phyloP scores from a whole-genome alignment of 1,139 yeast species.

The Candida gigantensis region DNA sequence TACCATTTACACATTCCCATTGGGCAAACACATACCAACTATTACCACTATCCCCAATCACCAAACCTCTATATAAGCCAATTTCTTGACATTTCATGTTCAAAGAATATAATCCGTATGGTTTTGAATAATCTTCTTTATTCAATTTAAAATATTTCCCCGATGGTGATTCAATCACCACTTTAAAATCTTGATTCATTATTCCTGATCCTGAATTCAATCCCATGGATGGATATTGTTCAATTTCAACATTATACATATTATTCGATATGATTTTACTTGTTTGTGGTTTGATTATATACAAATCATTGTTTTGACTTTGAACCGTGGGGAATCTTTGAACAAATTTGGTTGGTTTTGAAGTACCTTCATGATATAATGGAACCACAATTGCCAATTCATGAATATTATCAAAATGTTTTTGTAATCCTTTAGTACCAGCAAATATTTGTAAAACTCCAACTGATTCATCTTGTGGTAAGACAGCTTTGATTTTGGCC shows the following conservation, averaged over 20 bases:
- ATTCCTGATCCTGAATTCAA: conserved; percentile 36
- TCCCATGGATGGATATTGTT: conserved; percentile 66
- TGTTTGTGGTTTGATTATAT: conserved; percentile 83
- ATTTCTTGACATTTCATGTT: conserved; percentile 63
- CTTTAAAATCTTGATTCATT: conserved; percentile 48
- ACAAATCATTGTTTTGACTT: conserved; percentile 71
- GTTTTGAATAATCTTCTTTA: conserved; percentile 34
- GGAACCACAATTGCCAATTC: conserved; percentile 79
- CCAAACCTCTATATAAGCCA: conserved; percentile 84
- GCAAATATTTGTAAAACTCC: conserved; percentile 81
- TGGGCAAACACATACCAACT: conserved; percentile 93
- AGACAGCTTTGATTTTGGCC: conserved; percentile 76
- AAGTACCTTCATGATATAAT: conserved; percentile 69
- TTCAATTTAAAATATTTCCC: conserved; percentile 71
- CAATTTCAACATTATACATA: conserved; percentile 62
- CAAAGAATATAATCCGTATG: conserved; percentile 59
- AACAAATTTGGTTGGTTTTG: conserved; percentile 60
- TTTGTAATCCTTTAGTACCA: conserved; percentile 64
- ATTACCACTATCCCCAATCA: conserved; percentile 73
- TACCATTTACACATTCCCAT: conserved; percentile 62
- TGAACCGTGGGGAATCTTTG: conserved; percentile 72
- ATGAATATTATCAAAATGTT: conserved; percentile 60
- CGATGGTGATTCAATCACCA: conserved; percentile 81
- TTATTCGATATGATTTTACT: conserved; percentile 56
- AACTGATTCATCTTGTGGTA: conserved; percentile 66